Conservation (phyloP, 805 yeast species). For the Kodamaea neixiangensis region DNA sequence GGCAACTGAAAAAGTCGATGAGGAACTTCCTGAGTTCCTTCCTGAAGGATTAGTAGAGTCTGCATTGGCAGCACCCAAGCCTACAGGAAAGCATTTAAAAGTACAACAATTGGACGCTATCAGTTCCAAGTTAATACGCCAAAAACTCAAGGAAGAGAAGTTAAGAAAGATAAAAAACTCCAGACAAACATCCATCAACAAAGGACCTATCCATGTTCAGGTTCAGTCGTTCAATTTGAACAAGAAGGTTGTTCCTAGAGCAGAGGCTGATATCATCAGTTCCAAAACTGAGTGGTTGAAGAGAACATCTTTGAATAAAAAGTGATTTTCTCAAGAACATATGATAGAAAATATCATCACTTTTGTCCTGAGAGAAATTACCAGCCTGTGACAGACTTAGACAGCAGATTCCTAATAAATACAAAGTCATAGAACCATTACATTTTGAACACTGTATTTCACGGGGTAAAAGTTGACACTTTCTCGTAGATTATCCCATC, state of each 20-base stretch:
- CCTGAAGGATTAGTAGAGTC: slow-evolving; percentile 42
- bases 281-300: slow-evolving; percentile 42
- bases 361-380: too few species aligned
- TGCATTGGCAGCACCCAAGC: slow-evolving; percentile 18
- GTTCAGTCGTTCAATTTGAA: slow-evolving; percentile 27
- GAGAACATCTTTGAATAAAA: slow-evolving; percentile 39
- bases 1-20: slow-evolving; percentile 15
- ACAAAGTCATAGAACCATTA: too few species aligned
- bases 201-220: slow-evolving; percentile 44
- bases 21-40: slow-evolving; percentile 41
- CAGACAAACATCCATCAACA: slow-evolving; percentile 29
- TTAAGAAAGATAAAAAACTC: slow-evolving; percentile 27
- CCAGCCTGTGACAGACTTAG: too few species aligned
- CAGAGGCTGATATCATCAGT: slow-evolving; percentile 34
- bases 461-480: too few species aligned
- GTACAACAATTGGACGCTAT: slow-evolving; percentile 36
- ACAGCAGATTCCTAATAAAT: too few species aligned
- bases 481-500: too few species aligned
- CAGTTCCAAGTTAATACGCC: slow-evolving; percentile 27
- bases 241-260: slow-evolving; percentile 35
- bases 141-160: slow-evolving; percentile 35
- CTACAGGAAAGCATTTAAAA: slow-evolving; percentile 31
- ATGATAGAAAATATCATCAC: too few species aligned
- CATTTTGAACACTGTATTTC: too few species aligned
- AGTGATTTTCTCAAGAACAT: slow-evolving; percentile 20